A percentile compares a stretch with the other conserved stretches of the same genome.
Evolutionary conservation across 2,329 filamentous ascomycete genomes (phyloP).

Genomic region (Dactylellina parvicollis): DNA sequence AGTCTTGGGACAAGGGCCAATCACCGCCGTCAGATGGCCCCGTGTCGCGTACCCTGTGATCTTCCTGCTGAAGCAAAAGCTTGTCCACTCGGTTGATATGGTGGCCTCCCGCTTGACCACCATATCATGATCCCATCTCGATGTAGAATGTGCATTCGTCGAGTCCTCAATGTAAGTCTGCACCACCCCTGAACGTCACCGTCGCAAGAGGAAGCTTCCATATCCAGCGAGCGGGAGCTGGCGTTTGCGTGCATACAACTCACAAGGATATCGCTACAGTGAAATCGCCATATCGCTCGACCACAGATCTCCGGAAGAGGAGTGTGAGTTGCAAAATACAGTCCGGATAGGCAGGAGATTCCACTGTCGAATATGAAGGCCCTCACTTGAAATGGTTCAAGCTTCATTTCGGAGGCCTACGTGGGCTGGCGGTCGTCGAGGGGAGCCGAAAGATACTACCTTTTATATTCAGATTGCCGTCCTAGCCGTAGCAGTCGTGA

Average conservation of each 20-base stretch:
- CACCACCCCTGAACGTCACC: constrained; percentile 13
- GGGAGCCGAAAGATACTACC: constrained; percentile 9
- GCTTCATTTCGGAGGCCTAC: constrained; percentile 25
- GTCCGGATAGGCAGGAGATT: constrained; percentile 40
- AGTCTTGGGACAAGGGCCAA: constrained; percentile 15
- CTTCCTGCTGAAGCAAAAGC: constrained; percentile 9
- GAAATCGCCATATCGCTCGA: constrained; percentile 21
- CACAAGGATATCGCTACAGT: constrained; percentile 6
- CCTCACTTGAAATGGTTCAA: constrained; percentile 18
- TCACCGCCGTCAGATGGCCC: constrained; percentile 20
- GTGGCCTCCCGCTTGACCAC: constrained; percentile 25
- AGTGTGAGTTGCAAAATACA: constrained; percentile 5
- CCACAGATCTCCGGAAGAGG: constrained; percentile 12
- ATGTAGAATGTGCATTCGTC: constrained; percentile 35
- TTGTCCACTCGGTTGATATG: constrained; percentile 34
- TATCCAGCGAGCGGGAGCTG: constrained; percentile 10
- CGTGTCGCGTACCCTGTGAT: constrained; percentile 48
- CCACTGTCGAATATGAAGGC: constrained; percentile 21
- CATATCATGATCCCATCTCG: constrained; percentile 16
- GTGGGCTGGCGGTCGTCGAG: constrained; percentile 9
- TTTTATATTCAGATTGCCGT: constrained; percentile 33
- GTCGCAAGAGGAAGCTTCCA: constrained; percentile 35
- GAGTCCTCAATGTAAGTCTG: constrained; percentile 16
- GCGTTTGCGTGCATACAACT: constrained; percentile 25
- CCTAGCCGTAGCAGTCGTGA: constrained; percentile 33